Percentiles rank a stretch among this genome's conserved stretches.
Conservation (phyloP, 140 eudicot genomes). For the Stevia rebaudiana region DNA sequence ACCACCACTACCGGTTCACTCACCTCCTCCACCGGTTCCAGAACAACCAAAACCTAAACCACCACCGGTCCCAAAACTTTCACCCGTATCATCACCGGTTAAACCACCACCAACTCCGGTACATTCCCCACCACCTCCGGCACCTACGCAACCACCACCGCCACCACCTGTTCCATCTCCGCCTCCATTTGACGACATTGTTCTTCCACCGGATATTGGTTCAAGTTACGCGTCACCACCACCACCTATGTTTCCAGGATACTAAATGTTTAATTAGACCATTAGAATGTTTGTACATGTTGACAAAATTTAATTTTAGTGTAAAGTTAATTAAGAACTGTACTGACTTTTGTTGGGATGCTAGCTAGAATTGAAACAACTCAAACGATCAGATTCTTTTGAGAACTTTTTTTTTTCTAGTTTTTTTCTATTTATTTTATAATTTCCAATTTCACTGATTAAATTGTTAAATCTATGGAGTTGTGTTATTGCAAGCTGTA, state of each 20-base stretch:
- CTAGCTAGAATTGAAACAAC: constrained; percentile 26
- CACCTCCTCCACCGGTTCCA: constrained; percentile 9
- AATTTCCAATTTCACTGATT: too few relatives aligned
- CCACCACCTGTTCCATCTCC: constrained; percentile 23
- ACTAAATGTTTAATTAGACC: constrained; percentile 20
- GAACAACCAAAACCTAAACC: background rate
- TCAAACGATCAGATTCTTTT: too few relatives aligned
- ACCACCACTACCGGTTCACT: constrained; percentile 3
- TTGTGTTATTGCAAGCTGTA: too few relatives aligned
- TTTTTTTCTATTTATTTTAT: too few relatives aligned
- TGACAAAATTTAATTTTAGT: constrained; percentile 21
- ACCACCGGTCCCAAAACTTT: background rate
- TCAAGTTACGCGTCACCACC: constrained; percentile 43
- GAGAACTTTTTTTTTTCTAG: too few relatives aligned
- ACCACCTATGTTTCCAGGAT: constrained; percentile 41
- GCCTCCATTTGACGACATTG: constrained; percentile 21
- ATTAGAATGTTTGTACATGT: constrained; percentile 19
- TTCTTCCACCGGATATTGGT: constrained; percentile 37
- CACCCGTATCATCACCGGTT: constrained; percentile 19
- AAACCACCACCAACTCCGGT: background rate
- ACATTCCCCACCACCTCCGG: constrained; percentile 14
- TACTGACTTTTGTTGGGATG: constrained; percentile 24
- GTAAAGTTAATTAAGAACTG: constrained; percentile 1
- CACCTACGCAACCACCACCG: constrained; percentile 5
- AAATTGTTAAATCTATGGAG: too few relatives aligned